Base-by-base conservation (phyloP, 2,329 filamentous ascomycete genomes). In the Daldinia sp. region DNA sequence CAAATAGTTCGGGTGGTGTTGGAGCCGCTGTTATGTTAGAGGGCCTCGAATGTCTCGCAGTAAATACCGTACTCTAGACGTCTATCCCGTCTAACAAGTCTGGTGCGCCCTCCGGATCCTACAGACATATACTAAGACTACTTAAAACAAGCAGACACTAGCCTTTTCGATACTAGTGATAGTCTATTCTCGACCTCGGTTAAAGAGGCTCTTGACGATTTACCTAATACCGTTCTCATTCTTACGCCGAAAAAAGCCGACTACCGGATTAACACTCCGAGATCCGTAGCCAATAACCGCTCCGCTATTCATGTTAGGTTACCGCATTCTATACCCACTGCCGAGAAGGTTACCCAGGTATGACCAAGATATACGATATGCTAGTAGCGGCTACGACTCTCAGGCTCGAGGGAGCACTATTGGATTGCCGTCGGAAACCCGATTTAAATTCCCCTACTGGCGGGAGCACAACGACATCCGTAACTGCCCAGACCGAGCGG, bases 251-350 rank as follows among this genome's bases (percentile, higher is more conserved):
- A 39, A n/a, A n/a, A 42, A 4, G 20, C 70, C 70, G 70, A 72
- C 61, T 72, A 67, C 70, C 70, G 70, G 61, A 63, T 61, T 65
- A 63, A 44, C 58, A 68, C 37, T 33, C 70, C 70, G 70, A 72
- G 65, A 69, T 67, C 70, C 70, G 70, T 56, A 42, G 9, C 53
- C 35, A 46, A 42, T 56, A 63, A 44, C 39, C 20, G 42, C n/a
- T 41, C 37, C 57, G 48, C 30, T 37, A 42, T 46, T 55, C 39
- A 37, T 37, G 28, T 39, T n/a, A 20, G 26, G 6, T 41, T 57
- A 37, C 65, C 51, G 51, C 37, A 33, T 33, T 33, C 46, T 26
- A 26, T 33, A n/a, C 26, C 2, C 28, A 12, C 15, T 33, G 26
- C 26, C 26, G 26, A 51, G 26, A 51, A 51, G n/a, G 13, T 33